Conservation (phyloP, 2,329 filamentous ascomycete genomes). For the Nemania serpens region DNA sequence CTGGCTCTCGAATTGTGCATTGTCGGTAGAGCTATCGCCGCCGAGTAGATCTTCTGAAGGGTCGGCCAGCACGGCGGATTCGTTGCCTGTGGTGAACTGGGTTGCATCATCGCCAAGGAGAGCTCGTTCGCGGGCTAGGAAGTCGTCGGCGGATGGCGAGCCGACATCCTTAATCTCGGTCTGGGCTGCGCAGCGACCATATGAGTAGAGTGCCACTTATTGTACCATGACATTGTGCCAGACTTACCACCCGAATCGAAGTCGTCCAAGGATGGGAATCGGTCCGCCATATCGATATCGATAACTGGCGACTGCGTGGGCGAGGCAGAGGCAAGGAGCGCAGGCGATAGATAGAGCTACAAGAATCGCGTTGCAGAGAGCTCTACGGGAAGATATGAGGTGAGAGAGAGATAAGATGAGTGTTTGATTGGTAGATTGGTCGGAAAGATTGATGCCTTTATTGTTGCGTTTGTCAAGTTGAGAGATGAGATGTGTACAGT, state of each 20-base stretch:
- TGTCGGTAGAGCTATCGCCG: constrained; percentile 54
- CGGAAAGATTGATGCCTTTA: constrained; percentile 1
- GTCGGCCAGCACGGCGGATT: constrained; percentile 68
- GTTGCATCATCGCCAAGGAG: constrained; percentile 89
- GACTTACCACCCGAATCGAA: constrained; percentile 68
- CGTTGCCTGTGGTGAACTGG: constrained; percentile 80
- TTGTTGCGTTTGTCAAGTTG: constrained; percentile 15
- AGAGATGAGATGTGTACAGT: no score
- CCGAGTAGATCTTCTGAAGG: constrained; percentile 73
- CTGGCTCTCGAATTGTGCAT: constrained; percentile 76
- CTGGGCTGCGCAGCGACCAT: constrained; percentile 58
- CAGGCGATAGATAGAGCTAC: neutral
- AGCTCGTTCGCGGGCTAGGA: constrained; percentile 89
- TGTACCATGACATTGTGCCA: neutral
- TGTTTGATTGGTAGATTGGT: constrained; percentile 2
- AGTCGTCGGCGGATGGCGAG: constrained; percentile 73
- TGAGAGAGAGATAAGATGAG: neutral
- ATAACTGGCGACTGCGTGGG: constrained; percentile 1
- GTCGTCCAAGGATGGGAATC: constrained; percentile 79
- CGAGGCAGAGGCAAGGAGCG: neutral
- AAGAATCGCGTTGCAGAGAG: neutral
- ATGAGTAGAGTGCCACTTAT: constrained; percentile 7
- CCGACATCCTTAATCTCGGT: constrained; percentile 65
- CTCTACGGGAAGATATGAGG: neutral
- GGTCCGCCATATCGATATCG: constrained; percentile 73